Evolutionary conservation across 176 grass and related monocot species (phyloP).

Genomic region (Lolium perenne): DNA sequence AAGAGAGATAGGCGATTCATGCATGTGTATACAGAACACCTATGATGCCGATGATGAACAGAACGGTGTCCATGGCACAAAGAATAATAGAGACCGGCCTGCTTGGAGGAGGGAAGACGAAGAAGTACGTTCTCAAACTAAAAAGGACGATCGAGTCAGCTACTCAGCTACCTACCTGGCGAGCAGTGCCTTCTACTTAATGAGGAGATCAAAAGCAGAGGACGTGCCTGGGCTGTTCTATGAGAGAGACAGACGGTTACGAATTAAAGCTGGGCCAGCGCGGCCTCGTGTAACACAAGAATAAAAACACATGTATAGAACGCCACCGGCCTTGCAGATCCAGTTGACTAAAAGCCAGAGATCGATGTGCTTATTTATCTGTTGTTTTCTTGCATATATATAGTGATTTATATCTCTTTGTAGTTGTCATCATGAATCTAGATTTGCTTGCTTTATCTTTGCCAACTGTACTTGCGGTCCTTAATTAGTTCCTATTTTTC

Average conservation of each 20-base stretch:
- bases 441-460: not conserved
- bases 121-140: not conserved
- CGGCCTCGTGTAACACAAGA: slow-evolving; percentile 29
- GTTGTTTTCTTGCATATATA: not conserved
- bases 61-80: slow-evolving; percentile 49
- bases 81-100: not conserved
- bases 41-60: slow-evolving; percentile 57
- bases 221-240: not conserved
- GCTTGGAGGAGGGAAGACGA: not conserved
- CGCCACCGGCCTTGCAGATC: not conserved
- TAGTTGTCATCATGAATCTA: slow-evolving; percentile 2
- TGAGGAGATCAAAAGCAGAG: not conserved
- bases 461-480: not conserved
- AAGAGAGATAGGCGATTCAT: not conserved
- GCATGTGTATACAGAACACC: slow-evolving; percentile 33
- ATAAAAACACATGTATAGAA: not conserved
- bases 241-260: not conserved
- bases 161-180: not conserved
- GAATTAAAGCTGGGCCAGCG: not conserved
- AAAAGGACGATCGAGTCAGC: not conserved
- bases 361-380: not conserved
- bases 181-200: not conserved
- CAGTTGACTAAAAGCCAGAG: slow-evolving; percentile 1
- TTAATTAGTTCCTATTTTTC: not conserved
- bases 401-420: slow-evolving; percentile 45